phyloP scores from a whole-genome alignment of 2,329 filamentous ascomycete species.

The Dothistroma pini region DNA sequence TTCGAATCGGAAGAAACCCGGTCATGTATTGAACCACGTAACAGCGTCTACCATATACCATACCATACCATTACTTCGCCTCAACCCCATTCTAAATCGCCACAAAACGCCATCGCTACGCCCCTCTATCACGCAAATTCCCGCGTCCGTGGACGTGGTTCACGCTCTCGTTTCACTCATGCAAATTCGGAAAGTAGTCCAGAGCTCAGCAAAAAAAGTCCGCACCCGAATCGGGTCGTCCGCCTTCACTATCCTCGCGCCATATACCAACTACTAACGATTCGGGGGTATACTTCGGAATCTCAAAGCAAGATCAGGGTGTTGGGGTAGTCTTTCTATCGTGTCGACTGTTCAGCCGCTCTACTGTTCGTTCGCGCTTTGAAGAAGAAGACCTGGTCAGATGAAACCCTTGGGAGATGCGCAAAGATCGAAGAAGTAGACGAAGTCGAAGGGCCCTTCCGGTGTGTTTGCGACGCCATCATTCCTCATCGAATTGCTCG shows the following conservation, averaged over 20 bases:
- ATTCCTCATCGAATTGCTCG: neutral
- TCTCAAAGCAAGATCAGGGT: neutral
- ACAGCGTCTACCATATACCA: too few species aligned
- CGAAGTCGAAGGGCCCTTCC: neutral
- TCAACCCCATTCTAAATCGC: neutral
- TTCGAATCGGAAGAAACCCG: neutral
- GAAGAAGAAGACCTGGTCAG: neutral
- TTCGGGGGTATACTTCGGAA: neutral
- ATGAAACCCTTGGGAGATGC: neutral
- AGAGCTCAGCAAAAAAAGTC: neutral
- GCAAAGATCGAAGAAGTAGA: neutral
- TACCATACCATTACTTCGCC: neutral
- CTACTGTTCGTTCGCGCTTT: neutral
- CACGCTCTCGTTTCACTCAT: neutral
- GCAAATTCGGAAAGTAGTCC: neutral
- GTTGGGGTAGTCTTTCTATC: neutral
- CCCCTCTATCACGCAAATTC: neutral
- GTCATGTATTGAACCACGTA: too few species aligned
- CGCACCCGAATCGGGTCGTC: neutral
- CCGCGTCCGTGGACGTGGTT: neutral
- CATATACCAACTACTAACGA: neutral
- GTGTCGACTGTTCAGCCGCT: neutral
- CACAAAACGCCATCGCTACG: neutral
- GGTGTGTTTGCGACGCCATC: neutral
- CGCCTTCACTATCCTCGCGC: neutral